Conservation (phyloP, 257 asterid genomes). For the Solanum tarapatanum region DNA sequence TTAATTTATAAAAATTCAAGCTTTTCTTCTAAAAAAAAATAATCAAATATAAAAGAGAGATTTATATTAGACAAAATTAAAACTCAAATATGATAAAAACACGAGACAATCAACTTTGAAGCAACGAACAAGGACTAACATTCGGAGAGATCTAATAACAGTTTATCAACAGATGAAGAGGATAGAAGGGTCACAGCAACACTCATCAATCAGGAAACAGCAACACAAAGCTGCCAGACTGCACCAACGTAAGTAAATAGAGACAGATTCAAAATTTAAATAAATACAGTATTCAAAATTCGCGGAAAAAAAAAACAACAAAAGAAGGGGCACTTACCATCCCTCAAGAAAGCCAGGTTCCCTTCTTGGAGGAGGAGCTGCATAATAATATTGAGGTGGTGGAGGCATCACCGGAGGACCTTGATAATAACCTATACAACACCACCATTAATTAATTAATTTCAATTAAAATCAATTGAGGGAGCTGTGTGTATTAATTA, state of each 20-base stretch:
- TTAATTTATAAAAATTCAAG: neutral
- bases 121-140: neutral
- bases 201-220: conserved; percentile 71
- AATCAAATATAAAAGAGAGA: too few species aligned
- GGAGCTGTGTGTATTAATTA: neutral
- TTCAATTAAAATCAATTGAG: neutral
- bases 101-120: neutral
- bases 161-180: conserved; percentile 31
- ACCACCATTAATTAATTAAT: neutral
- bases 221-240: conserved; percentile 76
- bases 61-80: neutral
- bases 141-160: neutral
- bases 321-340: conserved; percentile 24
- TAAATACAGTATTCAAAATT: neutral
- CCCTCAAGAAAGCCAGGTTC: conserved; percentile 64
- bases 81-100: neutral
- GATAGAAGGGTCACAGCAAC: conserved; percentile 75
- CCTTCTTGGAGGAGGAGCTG: conserved; percentile 64
- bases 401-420: conserved; percentile 93
- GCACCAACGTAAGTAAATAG: neutral
- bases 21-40: too few species aligned
- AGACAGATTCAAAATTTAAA: neutral
- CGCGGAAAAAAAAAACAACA: neutral
- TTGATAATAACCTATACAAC: conserved; percentile 49
- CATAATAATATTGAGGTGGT: conserved; percentile 72